Evolutionary conservation across 2,329 filamentous ascomycete genomes (phyloP).

Genomic region (Sordariomycetes sp.): DNA sequence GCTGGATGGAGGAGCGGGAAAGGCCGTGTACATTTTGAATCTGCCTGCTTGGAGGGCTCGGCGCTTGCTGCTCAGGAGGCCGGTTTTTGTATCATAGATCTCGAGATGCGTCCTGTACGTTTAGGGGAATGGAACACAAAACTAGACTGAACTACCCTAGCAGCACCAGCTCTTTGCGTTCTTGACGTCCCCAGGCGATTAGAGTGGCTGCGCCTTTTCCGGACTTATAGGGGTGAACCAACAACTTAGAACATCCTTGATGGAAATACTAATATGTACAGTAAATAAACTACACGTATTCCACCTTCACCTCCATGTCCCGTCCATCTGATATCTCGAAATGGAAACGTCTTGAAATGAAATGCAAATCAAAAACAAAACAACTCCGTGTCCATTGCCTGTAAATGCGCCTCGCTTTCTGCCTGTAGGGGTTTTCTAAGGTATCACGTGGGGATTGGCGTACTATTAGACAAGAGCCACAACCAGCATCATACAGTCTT

Average conservation of each 20-base stretch:
- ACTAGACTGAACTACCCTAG: neutral
- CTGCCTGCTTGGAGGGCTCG: neutral
- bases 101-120: neutral
- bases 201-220: neutral
- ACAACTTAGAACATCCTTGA: neutral
- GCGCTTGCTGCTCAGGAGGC: neutral
- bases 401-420: conserved; percentile 4
- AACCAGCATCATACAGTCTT: neutral
- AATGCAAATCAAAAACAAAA: neutral
- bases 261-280: neutral
- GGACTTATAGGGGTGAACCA: neutral
- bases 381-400: neutral
- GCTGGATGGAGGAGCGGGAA: neutral
- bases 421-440: neutral
- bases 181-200: no score
- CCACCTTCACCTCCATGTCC: conserved; percentile 7
- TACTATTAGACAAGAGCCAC: neutral
- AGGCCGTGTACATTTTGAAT: neutral
- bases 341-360: neutral
- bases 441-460: conserved; percentile 1
- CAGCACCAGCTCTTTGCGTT: neutral
- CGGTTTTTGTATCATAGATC: neutral
- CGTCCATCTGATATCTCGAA: neutral
- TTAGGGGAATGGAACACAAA: neutral
- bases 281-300: neutral